Evolutionary conservation across 768 basidiomycete genomes (phyloP).

Genomic region (Tylopilus intermedius): DNA sequence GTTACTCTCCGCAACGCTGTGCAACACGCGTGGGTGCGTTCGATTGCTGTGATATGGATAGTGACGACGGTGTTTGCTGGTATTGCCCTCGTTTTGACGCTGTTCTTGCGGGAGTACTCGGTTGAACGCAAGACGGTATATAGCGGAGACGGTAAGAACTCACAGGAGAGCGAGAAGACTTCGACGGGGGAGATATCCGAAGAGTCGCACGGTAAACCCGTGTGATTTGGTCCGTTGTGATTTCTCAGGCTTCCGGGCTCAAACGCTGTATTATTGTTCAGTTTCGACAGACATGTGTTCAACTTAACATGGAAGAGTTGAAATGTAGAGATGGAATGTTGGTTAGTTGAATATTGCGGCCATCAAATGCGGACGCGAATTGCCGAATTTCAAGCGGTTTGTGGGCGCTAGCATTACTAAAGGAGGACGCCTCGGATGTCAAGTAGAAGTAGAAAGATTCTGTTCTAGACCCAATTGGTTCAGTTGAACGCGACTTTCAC

Average conservation of each 20-base stretch:
- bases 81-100: constrained; percentile 43
- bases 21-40: constrained; percentile 57
- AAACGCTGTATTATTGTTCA: background rate
- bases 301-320: background rate
- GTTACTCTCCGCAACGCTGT: constrained; percentile 42
- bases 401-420: too few species aligned
- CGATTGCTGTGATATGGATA: constrained; percentile 62
- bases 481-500: background rate
- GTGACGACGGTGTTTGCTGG: constrained; percentile 57
- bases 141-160: constrained; percentile 18
- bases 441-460: background rate
- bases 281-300: background rate
- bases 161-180: constrained; percentile 17
- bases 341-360: background rate
- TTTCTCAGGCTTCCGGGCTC: background rate
- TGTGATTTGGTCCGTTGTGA: background rate
- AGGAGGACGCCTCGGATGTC: background rate
- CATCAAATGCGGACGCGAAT: background rate
- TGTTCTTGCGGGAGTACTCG: constrained; percentile 58
- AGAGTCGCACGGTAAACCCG: background rate
- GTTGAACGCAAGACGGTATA: constrained; percentile 49
- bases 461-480: background rate
- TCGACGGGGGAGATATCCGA: background rate
- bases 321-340: background rate
- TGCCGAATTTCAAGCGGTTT: background rate